Percentiles rank a stretch among this genome's conserved stretches.
Conservation (phyloP, 495 filamentous ascomycete species). For the Penicillium coffeae region DNA sequence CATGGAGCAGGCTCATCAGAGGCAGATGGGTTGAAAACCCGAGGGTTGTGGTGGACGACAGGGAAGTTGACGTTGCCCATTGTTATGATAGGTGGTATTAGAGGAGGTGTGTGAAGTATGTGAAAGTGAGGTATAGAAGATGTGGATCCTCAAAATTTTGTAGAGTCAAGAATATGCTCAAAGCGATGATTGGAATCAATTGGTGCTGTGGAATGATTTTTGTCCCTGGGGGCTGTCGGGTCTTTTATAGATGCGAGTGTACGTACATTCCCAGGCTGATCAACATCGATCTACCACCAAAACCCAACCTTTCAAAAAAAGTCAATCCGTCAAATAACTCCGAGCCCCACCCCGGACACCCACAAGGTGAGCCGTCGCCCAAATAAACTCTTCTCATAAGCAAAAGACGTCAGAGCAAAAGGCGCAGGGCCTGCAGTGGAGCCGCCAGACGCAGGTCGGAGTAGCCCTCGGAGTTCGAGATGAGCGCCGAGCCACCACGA, state of each 20-base stretch:
- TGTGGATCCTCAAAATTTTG: too few relatives aligned
- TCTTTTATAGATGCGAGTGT: not conserved
- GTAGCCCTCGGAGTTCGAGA: conserved; percentile 10
- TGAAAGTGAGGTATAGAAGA: conserved; percentile 3
- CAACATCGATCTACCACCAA: conserved; percentile 10
- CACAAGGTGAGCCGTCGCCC: conserved; percentile 5
- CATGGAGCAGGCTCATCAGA: not conserved
- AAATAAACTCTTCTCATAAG: conserved; percentile 8
- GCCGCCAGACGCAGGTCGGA: conserved; percentile 5
- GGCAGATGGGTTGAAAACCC: not conserved
- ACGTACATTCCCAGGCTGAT: conserved; percentile 1
- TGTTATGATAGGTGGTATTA: not conserved
- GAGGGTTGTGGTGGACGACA: not conserved
- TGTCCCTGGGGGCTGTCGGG: not conserved
- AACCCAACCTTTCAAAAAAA: not conserved
- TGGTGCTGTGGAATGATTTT: too few relatives aligned
- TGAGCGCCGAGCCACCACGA: not conserved
- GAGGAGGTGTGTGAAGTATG: not conserved
- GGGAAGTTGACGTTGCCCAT: conserved; percentile 1
- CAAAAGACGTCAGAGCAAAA: conserved; percentile 16
- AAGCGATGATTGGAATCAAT: too few relatives aligned
- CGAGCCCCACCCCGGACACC: conserved; percentile 12
- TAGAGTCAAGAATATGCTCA: too few relatives aligned
- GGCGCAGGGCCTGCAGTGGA: not conserved
- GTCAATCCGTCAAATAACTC: conserved; percentile 1